These are phyloP conservation scores for Flaveria brownii DNA, from an alignment of 129 eudicot species.

Conservation along the genomic window DNA sequence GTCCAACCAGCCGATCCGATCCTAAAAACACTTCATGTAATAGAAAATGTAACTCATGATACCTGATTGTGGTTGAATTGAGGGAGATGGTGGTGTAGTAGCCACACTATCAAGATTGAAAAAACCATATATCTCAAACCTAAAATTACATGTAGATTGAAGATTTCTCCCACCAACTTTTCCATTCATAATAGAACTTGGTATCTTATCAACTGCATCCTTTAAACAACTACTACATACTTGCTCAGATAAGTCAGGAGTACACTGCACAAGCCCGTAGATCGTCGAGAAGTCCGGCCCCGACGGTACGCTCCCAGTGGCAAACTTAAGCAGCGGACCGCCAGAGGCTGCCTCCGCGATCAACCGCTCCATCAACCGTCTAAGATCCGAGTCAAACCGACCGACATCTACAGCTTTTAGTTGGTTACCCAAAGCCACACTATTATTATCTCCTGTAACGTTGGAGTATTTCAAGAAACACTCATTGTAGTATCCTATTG, in stretches of 20 bases:
- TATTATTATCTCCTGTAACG: background rate
- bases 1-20: too few relatives aligned
- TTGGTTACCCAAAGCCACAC: background rate
- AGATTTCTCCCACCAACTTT: slow-evolving; percentile 10
- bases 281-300: background rate
- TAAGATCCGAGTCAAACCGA: background rate
- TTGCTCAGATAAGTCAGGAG: background rate
- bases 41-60: background rate
- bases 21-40: background rate
- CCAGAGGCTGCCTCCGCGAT: background rate
- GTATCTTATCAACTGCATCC: background rate
- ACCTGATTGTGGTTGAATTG: background rate
- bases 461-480: slow-evolving; percentile 8
- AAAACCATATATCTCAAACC: background rate
- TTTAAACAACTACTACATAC: slow-evolving; percentile 1
- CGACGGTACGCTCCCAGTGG: background rate
- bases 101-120: background rate
- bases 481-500: background rate
- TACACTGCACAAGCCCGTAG: slow-evolving; percentile 3
- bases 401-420: background rate
- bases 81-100: background rate
- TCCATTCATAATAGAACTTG: background rate
- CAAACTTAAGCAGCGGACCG: background rate
- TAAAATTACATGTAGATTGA: slow-evolving; percentile 15
- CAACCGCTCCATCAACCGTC: slow-evolving; percentile 6